Base-by-base conservation (phyloP, 768 basidiomycete species). In the Russula virescens region DNA sequence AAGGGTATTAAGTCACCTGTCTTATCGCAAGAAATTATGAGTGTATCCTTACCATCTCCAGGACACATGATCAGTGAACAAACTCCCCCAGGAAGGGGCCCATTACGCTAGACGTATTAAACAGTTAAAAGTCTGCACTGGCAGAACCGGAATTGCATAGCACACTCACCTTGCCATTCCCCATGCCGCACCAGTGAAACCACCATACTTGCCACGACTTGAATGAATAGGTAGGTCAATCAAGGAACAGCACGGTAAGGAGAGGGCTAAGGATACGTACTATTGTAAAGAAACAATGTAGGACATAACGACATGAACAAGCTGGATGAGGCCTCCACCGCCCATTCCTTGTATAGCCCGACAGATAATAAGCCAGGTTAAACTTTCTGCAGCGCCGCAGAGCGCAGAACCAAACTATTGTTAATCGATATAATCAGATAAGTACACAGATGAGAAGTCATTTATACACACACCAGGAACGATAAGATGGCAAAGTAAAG, bases 281-380 rank as follows among this genome's bases (percentile, higher is more conserved):
- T 91, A 85, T 75, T 84, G 77, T 42, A 95, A 73, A 0, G 91
- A 83, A 0, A 92, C 88, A 40, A 95, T 91, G 73, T 95, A 93
- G 48, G 87, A 83, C 46, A 91, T 84, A 2, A 83, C 88, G 68
- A 92, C 91, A 53, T 86, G 81, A 8, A 88, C 86, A 66, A 91
- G 75, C 69, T 89, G 88, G 18, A 91, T 76, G 62, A 91, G 86
- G 5, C 88, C 90, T 10, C 89, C 89, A 8, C 89, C 89, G 25
- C 91, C 91, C 34, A 93, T 84, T 10, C 91, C 91, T 71, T 93
- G 91, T 2, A 94, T 76, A 2, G 89, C 91, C 66, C 91, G 82
- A 47, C 81, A 82, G 0, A 88, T 78, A 38, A 91, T 84, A 18
- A 94, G 75, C 91, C 88, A 90, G 2, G 76, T 80, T 82, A 93